These are phyloP conservation scores for Fusarium gaditjirri DNA, from an alignment of 2,329 filamentous ascomycete genomes.

Conservation along the genomic window DNA sequence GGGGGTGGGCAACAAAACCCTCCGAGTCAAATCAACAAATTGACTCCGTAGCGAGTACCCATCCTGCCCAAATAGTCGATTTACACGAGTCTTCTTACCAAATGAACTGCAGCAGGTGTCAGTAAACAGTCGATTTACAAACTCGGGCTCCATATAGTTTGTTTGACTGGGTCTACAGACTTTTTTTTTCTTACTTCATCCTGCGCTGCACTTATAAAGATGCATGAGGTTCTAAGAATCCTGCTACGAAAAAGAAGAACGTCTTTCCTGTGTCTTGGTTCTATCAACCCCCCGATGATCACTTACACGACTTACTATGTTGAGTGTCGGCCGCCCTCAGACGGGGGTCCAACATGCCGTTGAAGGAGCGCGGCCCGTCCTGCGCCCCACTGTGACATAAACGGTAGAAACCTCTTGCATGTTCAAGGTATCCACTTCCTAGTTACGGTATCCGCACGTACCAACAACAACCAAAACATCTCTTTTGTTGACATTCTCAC, in stretches of 20 bases:
- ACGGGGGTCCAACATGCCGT: conserved; percentile 3
- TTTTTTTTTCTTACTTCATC: not conserved
- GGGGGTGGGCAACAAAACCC: not conserved
- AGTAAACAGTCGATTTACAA: not conserved
- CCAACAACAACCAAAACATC: conserved; percentile 26
- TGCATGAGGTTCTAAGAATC: not conserved
- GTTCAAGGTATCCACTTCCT: not conserved
- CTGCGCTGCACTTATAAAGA: not conserved
- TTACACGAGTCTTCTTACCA: not conserved
- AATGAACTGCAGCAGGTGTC: not conserved
- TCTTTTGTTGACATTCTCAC: conserved; percentile 35
- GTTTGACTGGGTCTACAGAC: not conserved
- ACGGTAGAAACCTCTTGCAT: conserved; percentile 15
- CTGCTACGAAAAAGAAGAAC: not conserved
- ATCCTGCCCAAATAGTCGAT: not conserved
- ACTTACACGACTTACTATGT: conserved; percentile 11
- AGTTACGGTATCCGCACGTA: conserved; percentile 25
- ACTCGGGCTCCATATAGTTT: not conserved
- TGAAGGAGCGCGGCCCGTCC: conserved; percentile 25
- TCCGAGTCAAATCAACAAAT: not conserved
- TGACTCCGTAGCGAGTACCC: not conserved
- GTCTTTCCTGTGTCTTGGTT: not conserved
- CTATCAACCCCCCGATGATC: not conserved
- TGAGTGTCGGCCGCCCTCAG: conserved; percentile 13
- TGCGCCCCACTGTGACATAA: conserved; percentile 12